Base-by-base conservation (phyloP, 257 asterid species). In the Solanum acaule region DNA sequence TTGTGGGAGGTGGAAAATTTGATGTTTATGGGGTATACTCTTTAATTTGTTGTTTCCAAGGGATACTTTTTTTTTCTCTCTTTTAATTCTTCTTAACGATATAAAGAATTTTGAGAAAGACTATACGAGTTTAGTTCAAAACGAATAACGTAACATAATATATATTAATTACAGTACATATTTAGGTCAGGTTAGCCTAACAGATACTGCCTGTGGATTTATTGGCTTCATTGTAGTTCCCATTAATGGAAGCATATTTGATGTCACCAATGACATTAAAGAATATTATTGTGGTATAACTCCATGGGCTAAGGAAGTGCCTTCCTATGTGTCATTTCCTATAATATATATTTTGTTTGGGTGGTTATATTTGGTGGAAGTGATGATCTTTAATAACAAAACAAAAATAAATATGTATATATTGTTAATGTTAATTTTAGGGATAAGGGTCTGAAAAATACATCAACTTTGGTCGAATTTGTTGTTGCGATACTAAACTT, bases 21-120 rank as follows among this genome's bases (percentile, higher is more conserved):
- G 88, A 91, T 68, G 87, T 86, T 90, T 91, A 31, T 86, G 49
- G 20, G 42, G 89, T 90, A 88, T 86, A 86, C 92, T 90, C 89
- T 90, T 86, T 86, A 22, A 89, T 94, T 87, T 91, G 90, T 27
- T 84, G 89, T 72, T 86, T 38, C 82, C 68, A 86, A 86, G 71
- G 61, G 65, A 35, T 85, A 7, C 4, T 6, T 13, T 52, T 18
- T 71, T 34, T 73, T 73, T 34, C 1, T 33, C n/a, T 8, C 13
- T 20, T 7, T 35, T 18, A 65, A 65, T 13, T 72, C 79, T 16
- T 72, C 13, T 31, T 71, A 31, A 71, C 6, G 40, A 15, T 16
- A 15, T 71, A 71, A 25, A 25, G 0, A 25, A 25, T 11, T 12
- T 25, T 4, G 8, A 8, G 1, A 12, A 25, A 67, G 31, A 67